Evolutionary conservation across 768 basidiomycete species (phyloP).

Genomic region (Xerocomellus intermedius): DNA sequence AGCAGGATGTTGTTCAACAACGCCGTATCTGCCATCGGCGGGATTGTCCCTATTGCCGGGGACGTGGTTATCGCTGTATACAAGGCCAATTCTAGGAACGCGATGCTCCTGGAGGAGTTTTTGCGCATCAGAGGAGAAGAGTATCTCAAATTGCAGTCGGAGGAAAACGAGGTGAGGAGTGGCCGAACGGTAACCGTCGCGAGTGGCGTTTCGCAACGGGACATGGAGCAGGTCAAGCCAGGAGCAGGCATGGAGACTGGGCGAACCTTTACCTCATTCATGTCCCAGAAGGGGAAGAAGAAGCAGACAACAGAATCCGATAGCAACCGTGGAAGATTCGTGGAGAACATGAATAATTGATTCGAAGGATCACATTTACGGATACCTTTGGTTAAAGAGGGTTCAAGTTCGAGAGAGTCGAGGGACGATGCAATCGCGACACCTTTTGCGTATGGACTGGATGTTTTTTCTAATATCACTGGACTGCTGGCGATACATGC

Average conservation of each 20-base stretch:
- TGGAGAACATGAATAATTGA: conserved; percentile 35
- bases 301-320: conserved; percentile 20
- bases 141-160: conserved; percentile 51
- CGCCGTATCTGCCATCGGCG: conserved; percentile 60
- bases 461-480: not conserved
- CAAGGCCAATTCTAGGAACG: conserved; percentile 91
- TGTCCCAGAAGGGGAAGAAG: conserved; percentile 21
- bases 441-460: not conserved
- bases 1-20: conserved; percentile 78
- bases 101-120: conserved; percentile 81
- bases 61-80: conserved; percentile 73
- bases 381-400: not conserved
- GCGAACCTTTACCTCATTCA: conserved; percentile 24
- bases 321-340: conserved; percentile 35
- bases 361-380: not conserved
- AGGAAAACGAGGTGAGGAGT: conserved; percentile 25
- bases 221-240: conserved; percentile 48
- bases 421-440: not conserved
- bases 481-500: not conserved
- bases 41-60: conserved; percentile 70
- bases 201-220: conserved; percentile 30
- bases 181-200: conserved; percentile 3
- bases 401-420: not conserved
- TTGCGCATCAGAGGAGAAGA: conserved; percentile 76
- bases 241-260: conserved; percentile 47